These are phyloP conservation scores for Pseudozyma flocculosa DNA, from an alignment of 1,284 basidiomycete genomes.

Conservation along the genomic window DNA sequence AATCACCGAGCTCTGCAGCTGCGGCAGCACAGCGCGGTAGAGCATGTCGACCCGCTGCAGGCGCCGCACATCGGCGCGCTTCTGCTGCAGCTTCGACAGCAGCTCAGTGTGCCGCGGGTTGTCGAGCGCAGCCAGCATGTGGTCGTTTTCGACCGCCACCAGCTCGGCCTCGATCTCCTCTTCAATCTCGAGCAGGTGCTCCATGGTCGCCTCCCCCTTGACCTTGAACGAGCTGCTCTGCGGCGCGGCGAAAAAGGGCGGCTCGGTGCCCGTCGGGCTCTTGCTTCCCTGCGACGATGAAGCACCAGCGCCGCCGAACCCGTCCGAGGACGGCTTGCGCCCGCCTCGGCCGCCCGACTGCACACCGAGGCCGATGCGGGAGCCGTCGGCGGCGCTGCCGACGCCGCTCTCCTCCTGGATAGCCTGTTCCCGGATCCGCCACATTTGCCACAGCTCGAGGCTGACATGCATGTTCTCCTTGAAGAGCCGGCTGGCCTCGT, in stretches of 20 bases:
- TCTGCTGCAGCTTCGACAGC: constrained; percentile 31
- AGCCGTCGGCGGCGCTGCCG: constrained; percentile 65
- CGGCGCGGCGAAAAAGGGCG: constrained; percentile 4
- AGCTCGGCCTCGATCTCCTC: constrained; percentile 41
- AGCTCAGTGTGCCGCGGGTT: constrained; percentile 35
- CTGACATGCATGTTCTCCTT: constrained; percentile 87
- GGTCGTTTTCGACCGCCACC: constrained; percentile 36
- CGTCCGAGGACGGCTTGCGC: constrained; percentile 10
- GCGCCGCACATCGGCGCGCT: constrained; percentile 47
- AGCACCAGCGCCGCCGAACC: constrained; percentile 15
- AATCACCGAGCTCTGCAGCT: constrained; percentile 54
- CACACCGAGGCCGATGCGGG: constrained; percentile 36
- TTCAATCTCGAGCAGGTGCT: constrained; percentile 47
- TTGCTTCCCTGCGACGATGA: constrained; percentile 43
- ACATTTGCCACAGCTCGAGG: constrained; percentile 87
- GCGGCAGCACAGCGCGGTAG: constrained; percentile 46
- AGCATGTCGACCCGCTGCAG: constrained; percentile 50
- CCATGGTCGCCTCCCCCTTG: constrained; percentile 46
- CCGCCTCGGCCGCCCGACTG: constrained; percentile 8
- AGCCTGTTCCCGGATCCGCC: constrained; percentile 89
- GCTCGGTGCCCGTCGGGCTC: constrained; percentile 41
- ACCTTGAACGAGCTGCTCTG: constrained; percentile 29
- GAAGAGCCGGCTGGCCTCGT: constrained; percentile 90
- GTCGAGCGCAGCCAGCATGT: constrained; percentile 49
- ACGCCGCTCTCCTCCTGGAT: constrained; percentile 90